Evolutionary conservation across 129 eudicot species (phyloP), one percentile per base, ranked within the genome.

Genomic region (Oenanthe sinensis): DNA sequence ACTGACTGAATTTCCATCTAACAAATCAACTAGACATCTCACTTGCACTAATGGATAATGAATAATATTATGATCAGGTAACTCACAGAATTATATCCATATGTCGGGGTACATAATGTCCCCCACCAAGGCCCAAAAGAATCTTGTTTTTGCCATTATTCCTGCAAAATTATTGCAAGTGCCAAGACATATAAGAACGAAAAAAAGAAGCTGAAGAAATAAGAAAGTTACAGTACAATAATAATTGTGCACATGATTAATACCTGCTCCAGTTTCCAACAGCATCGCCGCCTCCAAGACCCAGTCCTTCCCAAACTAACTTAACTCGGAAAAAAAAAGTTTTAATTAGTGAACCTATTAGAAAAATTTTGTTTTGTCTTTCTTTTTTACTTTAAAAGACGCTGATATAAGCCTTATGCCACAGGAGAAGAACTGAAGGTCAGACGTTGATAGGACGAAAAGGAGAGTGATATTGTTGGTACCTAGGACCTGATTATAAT

Each of bases 261-360:
- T 87, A 95, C 98, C 96, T 90, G 89, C 71, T 82, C 98, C 98
- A 95, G 63, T 86, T 83, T 83, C 97, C 98, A 72, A 90, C 85
- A 30, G 94, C 68, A 83, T 67, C 77, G 73, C 92, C 92, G 82
- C 90, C 96, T 75, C 92, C 98, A 79, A 91, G 97, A 62, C 97
- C 98, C 69, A 95, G 86, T 79, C 98, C 98, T 82, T 88, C 90
- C 98, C 98, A 95, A 77, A 95, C 87, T 79, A 95, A 86, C 98
- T 95, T 76, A 87, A 91, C 69, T 7, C 54, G 49, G 78, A 85
- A 72, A 76, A 33, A 60, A 50, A 37, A 4, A 68, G 65, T 69
- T 22, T 28, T 60, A 20, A 50, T 44, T 8, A 75, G 63, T 16
- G 2, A 30, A 16, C 19, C 24, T 30, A 47, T 1, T 3, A 39